Conservation (phyloP, 805 yeast species). For the Wickerhamiella brachini region DNA sequence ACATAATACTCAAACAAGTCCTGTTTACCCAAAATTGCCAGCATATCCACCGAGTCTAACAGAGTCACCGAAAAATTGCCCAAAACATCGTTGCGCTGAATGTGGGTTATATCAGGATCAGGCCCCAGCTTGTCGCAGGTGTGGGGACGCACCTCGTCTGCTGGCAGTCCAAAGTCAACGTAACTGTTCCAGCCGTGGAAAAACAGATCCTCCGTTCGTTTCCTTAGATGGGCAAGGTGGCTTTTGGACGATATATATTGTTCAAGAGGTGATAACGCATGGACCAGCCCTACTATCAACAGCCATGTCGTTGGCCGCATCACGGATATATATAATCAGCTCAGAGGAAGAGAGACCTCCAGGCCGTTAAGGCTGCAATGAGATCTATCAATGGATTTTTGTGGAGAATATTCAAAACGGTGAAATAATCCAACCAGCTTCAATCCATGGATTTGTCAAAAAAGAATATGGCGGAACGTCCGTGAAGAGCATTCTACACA, state of each 20-base stretch:
- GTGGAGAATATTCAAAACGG: no score
- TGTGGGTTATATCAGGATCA: slow-evolving; percentile 41
- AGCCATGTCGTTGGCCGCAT: neutral
- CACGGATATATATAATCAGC: neutral
- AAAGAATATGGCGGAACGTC: neutral
- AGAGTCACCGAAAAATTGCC: slow-evolving; percentile 74
- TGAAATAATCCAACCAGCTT: no score
- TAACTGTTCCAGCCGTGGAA: slow-evolving; percentile 66
- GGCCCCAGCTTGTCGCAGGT: slow-evolving; percentile 57
- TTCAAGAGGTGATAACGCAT: slow-evolving; percentile 1
- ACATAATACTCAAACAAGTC: slow-evolving; percentile 38
- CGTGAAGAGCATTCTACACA: no score
- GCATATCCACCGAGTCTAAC: slow-evolving; percentile 66
- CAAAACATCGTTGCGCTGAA: slow-evolving; percentile 62
- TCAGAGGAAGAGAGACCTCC: no score
- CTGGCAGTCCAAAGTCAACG: slow-evolving; percentile 57
- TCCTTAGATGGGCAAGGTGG: slow-evolving; percentile 5
- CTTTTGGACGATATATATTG: slow-evolving; percentile 1
- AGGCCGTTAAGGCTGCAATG: no score
- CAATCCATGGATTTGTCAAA: neutral
- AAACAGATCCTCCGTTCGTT: slow-evolving; percentile 45
- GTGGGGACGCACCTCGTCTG: slow-evolving; percentile 63
- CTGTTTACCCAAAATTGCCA: slow-evolving; percentile 57
- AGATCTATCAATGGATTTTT: no score
- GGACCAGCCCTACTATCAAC: neutral